Evolutionary conservation across 805 yeast species (phyloP).

Genomic region (Candida incommunis): DNA sequence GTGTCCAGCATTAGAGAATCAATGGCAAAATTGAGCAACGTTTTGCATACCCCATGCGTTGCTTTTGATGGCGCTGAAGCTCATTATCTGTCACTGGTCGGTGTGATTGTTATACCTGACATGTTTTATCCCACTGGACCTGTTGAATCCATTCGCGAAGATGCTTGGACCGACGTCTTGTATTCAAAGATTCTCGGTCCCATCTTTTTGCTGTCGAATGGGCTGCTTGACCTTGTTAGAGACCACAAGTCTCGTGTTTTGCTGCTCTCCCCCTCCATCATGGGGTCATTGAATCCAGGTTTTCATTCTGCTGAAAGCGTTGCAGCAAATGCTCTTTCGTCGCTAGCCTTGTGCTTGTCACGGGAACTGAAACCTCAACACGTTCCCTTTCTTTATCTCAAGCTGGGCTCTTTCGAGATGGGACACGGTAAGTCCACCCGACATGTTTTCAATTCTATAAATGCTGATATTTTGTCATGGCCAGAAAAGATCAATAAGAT

Average conservation of each 20-base stretch:
- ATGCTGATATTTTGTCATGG: slow-evolving; percentile 29
- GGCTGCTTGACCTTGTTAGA: slow-evolving; percentile 40
- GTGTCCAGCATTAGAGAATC: slow-evolving; percentile 30
- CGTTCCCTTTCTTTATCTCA: slow-evolving; percentile 29
- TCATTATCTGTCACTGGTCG: slow-evolving; percentile 43
- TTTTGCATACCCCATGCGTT: slow-evolving; percentile 38
- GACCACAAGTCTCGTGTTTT: slow-evolving; percentile 36
- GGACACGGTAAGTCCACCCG: slow-evolving; percentile 17
- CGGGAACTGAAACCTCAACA: slow-evolving; percentile 31
- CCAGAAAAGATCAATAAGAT: slow-evolving; percentile 23
- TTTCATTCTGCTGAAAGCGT: slow-evolving; percentile 52
- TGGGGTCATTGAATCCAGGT: slow-evolving; percentile 39
- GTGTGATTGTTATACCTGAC: slow-evolving; percentile 58
- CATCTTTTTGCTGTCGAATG: slow-evolving; percentile 37
- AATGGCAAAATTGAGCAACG: slow-evolving; percentile 32
- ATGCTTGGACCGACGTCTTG: slow-evolving; percentile 37
- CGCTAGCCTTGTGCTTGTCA: slow-evolving; percentile 25
- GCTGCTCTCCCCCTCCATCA: slow-evolving; percentile 40
- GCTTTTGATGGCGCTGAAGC: slow-evolving; percentile 47
- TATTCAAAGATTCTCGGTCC: slow-evolving; percentile 34
- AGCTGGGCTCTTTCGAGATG: slow-evolving; percentile 34
- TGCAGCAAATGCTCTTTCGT: slow-evolving; percentile 30
- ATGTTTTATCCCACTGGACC: slow-evolving; percentile 57
- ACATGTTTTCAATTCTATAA: slow-evolving; percentile 20
- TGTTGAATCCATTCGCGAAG: slow-evolving; percentile 36